phyloP scores from a whole-genome alignment of 2,329 filamentous ascomycete species.

The Davidsoniella australis region DNA sequence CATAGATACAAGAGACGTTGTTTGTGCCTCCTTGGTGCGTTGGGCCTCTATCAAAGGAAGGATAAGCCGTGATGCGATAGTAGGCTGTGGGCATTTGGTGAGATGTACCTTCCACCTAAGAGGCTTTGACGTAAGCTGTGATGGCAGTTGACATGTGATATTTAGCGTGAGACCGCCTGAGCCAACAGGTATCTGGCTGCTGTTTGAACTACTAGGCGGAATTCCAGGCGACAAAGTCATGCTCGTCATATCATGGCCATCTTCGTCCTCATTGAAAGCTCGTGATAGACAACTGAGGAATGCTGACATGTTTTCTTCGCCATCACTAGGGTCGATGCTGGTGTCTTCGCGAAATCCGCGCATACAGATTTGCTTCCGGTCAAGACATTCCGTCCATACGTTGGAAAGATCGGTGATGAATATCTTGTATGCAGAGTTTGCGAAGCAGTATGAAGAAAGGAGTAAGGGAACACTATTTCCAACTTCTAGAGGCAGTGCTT shows the following conservation, averaged over 20 bases:
- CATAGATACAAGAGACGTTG: slow-evolving; percentile 25
- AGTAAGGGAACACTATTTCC: slow-evolving; percentile 37
- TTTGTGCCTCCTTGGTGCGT: slow-evolving; percentile 23
- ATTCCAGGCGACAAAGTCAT: slow-evolving; percentile 25
- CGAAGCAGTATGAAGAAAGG: slow-evolving; percentile 43
- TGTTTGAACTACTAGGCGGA: slow-evolving; percentile 14
- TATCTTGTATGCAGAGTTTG: slow-evolving; percentile 40
- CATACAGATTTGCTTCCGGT: slow-evolving; percentile 41
- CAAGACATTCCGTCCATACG: slow-evolving; percentile 54
- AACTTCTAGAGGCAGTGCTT: slow-evolving; percentile 26
- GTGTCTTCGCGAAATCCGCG: slow-evolving; percentile 47
- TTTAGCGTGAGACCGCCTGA: slow-evolving; percentile 31
- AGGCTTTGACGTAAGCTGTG: slow-evolving; percentile 29
- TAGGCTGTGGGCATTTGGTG: slow-evolving; percentile 24
- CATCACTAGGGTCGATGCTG: slow-evolving; percentile 57
- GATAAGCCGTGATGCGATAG: slow-evolving; percentile 31
- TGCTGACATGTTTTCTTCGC: slow-evolving; percentile 46
- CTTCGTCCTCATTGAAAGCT: slow-evolving; percentile 30
- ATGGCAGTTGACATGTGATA: slow-evolving; percentile 45
- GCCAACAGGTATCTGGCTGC: slow-evolving; percentile 15
- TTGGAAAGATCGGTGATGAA: slow-evolving; percentile 55
- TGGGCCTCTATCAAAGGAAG: slow-evolving; percentile 34
- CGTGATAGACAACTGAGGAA: slow-evolving; percentile 46
- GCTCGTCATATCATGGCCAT: slow-evolving; percentile 27
- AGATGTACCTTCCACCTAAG: slow-evolving; percentile 51